These are phyloP conservation scores for Thielaviopsis musarum DNA, from an alignment of 2,329 filamentous ascomycete genomes.

Conservation along the genomic window DNA sequence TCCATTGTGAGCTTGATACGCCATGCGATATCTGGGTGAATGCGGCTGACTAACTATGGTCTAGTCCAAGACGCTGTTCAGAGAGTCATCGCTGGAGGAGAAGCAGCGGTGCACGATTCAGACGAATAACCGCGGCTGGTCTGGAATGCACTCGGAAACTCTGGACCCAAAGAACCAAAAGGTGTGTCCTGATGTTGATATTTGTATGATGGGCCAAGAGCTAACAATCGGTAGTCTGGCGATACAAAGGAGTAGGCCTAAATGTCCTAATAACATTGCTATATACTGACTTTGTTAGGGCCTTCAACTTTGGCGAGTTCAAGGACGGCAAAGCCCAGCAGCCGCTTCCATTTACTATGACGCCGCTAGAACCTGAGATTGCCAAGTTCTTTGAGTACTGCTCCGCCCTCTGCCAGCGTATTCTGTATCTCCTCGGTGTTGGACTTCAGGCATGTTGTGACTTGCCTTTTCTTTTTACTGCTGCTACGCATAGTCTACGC, in stretches of 20 bases:
- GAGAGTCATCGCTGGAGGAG: conserved; percentile 42
- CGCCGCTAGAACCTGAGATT: conserved; percentile 41
- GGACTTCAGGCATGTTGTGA: conserved; percentile 45
- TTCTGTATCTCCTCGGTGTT: conserved; percentile 62
- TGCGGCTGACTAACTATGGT: not conserved
- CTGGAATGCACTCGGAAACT: conserved; percentile 72
- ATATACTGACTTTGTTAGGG: conserved; percentile 31
- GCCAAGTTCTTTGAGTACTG: conserved; percentile 53
- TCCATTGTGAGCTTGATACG: conserved; percentile 37
- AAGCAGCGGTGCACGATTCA: conserved; percentile 62
- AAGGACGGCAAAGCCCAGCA: conserved; percentile 52
- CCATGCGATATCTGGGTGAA: too few relatives aligned
- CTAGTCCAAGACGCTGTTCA: conserved; percentile 29
- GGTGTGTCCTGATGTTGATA: conserved; percentile 26
- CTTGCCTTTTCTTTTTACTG: not conserved
- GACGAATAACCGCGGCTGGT: conserved; percentile 76
- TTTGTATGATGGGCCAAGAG: not conserved
- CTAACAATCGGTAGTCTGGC: conserved; percentile 35
- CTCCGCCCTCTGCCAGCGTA: conserved; percentile 50
- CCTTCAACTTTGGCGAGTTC: conserved; percentile 84
- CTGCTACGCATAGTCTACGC: not conserved
- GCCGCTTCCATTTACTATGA: conserved; percentile 51
- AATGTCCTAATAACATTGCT: not conserved
- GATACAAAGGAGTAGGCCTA: conserved; percentile 71
- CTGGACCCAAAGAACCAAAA: conserved; percentile 71